Percentiles rank a stretch among this genome's conserved stretches.
These are phyloP conservation scores for Amylocystis lapponica DNA, from an alignment of 768 basidiomycete genomes.

Conservation along the genomic window DNA sequence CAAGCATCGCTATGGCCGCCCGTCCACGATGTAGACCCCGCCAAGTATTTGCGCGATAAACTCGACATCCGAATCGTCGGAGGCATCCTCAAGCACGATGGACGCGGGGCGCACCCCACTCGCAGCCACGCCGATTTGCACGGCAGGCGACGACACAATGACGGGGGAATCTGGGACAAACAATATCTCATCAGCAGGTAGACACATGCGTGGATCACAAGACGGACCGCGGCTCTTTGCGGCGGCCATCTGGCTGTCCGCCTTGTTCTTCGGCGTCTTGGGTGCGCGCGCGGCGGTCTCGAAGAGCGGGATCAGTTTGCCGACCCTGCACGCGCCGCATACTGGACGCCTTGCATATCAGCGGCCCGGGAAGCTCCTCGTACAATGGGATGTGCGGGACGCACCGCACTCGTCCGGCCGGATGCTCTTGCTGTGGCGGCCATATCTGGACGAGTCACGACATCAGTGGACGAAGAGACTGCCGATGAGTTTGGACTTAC, in stretches of 20 bases:
- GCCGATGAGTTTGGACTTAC: conserved; percentile 30
- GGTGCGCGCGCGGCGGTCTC: conserved; percentile 24
- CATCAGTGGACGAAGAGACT: background rate
- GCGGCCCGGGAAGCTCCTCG: background rate
- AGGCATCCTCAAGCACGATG: background rate
- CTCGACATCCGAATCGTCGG: conserved; percentile 13
- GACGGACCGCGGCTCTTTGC: conserved; percentile 10
- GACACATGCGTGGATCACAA: background rate
- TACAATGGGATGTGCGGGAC: conserved; percentile 17
- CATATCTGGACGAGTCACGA: conserved; percentile 43
- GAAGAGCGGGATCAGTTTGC: conserved; percentile 56
- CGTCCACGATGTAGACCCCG: conserved; percentile 2
- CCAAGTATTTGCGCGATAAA: conserved; percentile 9
- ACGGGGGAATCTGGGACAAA: conserved; percentile 10
- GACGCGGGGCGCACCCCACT: background rate
- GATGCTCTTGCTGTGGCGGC: conserved; percentile 71
- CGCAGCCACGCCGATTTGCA: background rate
- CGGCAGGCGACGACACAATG: background rate
- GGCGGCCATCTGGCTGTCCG: conserved; percentile 14
- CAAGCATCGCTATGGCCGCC: background rate
- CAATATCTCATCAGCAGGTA: background rate
- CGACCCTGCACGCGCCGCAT: conserved; percentile 61
- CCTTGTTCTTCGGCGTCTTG: conserved; percentile 27
- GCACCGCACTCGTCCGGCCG: conserved; percentile 56
- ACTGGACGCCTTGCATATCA: too few species aligned